Evolutionary conservation across 1,284 basidiomycete species (phyloP).

Genomic region (Trichosporon ovoides): DNA sequence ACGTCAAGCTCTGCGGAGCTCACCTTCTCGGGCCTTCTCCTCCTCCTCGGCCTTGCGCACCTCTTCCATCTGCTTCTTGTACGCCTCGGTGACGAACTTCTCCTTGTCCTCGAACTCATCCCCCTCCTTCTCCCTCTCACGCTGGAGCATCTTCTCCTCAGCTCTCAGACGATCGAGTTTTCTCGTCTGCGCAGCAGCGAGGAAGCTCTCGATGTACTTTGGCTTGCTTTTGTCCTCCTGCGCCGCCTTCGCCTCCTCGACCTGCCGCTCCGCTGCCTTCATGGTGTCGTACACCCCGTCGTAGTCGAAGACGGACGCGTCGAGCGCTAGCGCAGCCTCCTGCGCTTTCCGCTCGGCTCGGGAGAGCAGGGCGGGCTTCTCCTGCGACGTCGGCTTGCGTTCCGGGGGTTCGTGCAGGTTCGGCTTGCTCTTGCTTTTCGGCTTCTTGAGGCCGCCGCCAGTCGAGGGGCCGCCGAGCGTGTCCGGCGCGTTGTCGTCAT

Average conservation of each 20-base stretch:
- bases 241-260: constrained; percentile 66
- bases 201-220: constrained; percentile 82
- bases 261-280: constrained; percentile 71
- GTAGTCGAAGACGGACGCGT: constrained; percentile 85
- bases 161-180: constrained; percentile 86
- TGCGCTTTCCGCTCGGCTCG: constrained; percentile 39
- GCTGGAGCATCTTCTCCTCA: constrained; percentile 96
- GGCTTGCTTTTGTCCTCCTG: constrained; percentile 76
- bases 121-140: constrained; percentile 86
- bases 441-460: constrained; percentile 15
- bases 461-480: constrained; percentile 8
- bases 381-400: background rate
- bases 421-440: constrained; percentile 13
- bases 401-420: constrained; percentile 4
- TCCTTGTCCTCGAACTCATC: constrained; percentile 94
- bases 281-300: constrained; percentile 95
- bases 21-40: constrained; percentile 78
- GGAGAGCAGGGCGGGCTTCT: constrained; percentile 23
- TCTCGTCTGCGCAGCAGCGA: constrained; percentile 78
- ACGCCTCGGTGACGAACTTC: constrained; percentile 92
- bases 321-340: constrained; percentile 71
- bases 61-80: constrained; percentile 93
- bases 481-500: constrained; percentile 27
- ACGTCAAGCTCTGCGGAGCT: constrained; percentile 25
- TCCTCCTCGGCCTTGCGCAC: constrained; percentile 85